Percentiles rank a stretch among this genome's conserved stretches.
These are phyloP conservation scores for Oemleria cerasiformis DNA, from an alignment of 306 rosid genomes.

Conservation along the genomic window DNA sequence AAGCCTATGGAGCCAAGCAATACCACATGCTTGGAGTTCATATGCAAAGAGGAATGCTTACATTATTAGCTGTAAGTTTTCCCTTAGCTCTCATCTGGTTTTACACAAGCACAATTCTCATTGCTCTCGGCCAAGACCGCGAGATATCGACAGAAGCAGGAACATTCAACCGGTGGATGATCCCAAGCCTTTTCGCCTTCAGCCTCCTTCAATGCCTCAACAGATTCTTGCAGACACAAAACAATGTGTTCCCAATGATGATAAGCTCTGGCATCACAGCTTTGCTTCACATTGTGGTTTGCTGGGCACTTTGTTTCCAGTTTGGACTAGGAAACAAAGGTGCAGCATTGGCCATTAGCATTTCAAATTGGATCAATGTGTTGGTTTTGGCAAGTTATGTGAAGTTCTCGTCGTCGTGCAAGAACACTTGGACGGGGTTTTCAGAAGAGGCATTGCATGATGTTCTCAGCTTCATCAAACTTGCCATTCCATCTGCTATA, in stretches of 20 bases:
- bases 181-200: conserved; percentile 46
- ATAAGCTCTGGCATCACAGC: conserved; percentile 47
- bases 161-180: conserved; percentile 40
- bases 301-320: conserved; percentile 47
- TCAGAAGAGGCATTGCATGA: conserved; percentile 50
- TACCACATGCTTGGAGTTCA: conserved; percentile 56
- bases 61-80: conserved; percentile 34
- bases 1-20: conserved; percentile 55
- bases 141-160: conserved; percentile 48
- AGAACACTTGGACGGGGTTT: conserved; percentile 53
- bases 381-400: conserved; percentile 37
- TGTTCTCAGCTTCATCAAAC: conserved; percentile 43
- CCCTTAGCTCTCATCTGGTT: conserved; percentile 44
- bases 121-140: conserved; percentile 38
- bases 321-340: conserved; percentile 45
- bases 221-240: conserved; percentile 57
- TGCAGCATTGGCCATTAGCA: conserved; percentile 47
- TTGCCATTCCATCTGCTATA: conserved; percentile 55
- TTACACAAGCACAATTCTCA: conserved; percentile 42
- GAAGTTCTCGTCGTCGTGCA: conserved; percentile 34
- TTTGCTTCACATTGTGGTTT: conserved; percentile 39
- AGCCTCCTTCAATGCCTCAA: conserved; percentile 49
- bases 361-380: conserved; percentile 53
- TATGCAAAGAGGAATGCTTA: conserved; percentile 51
- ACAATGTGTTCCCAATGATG: conserved; percentile 55